phyloP scores from a whole-genome alignment of 2,329 filamentous ascomycete species.

The Aspergillus melleus region DNA sequence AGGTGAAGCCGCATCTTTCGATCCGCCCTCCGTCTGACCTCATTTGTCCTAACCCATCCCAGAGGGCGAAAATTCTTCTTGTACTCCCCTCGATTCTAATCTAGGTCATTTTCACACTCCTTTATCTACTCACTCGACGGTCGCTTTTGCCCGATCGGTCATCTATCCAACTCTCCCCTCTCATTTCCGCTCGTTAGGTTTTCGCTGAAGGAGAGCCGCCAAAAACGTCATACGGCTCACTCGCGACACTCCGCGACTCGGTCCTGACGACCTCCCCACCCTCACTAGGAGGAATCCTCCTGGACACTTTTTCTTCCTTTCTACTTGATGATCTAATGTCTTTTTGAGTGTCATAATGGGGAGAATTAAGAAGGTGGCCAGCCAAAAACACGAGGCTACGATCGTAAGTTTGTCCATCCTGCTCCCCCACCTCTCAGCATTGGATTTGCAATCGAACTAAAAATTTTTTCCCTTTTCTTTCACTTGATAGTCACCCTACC shows the following conservation, averaged over 20 bases:
- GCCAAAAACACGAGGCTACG: conserved; percentile 53
- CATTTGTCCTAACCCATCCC: conserved; percentile 6
- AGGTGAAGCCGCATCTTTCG: conserved; percentile 17
- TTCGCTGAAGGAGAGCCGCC: conserved; percentile 30
- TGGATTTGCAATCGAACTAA: conserved; percentile 19
- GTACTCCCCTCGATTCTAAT: neutral
- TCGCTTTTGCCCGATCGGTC: neutral
- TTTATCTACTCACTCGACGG: neutral
- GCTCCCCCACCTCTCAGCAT: neutral
- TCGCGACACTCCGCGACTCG: conserved; percentile 32
- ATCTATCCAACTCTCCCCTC: neutral
- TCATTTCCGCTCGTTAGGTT: conserved; percentile 20
- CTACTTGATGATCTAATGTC: conserved; percentile 44
- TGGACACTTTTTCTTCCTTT: conserved; percentile 16
- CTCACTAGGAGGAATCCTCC: conserved; percentile 29
- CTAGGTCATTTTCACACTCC: neutral
- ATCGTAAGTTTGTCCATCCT: conserved; percentile 40
- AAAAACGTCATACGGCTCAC: conserved; percentile 42
- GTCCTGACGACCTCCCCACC: conserved; percentile 28
- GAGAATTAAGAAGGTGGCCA: conserved; percentile 55
- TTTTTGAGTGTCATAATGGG: conserved; percentile 43
- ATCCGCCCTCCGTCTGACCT: neutral
- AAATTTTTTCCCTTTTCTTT: conserved; percentile 20
- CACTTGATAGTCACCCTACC: conserved; percentile 72
- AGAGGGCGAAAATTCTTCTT: conserved; percentile 8